Evolutionary conservation across 2,329 filamentous ascomycete species (phyloP).

Genomic region (Magnaporthiopsis rhizophila): DNA sequence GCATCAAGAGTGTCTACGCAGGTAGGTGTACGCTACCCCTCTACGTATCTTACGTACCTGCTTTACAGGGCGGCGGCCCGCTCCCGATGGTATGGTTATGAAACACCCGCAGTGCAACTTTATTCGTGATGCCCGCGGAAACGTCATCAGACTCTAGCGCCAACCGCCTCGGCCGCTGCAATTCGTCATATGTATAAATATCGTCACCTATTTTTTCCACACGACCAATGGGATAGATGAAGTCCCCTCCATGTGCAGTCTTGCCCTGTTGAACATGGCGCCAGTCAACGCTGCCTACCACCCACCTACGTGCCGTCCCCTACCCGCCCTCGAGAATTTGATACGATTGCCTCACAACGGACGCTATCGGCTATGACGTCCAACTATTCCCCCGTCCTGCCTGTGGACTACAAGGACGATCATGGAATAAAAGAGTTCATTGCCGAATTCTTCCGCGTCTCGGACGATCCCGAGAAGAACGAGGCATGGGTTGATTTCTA

Average conservation of each 20-base stretch:
- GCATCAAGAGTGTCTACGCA: background rate
- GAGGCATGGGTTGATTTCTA: constrained; percentile 37
- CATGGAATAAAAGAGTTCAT: constrained; percentile 26
- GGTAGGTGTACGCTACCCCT: too few relatives aligned
- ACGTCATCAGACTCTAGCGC: background rate
- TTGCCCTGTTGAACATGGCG: background rate
- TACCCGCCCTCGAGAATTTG: too few relatives aligned
- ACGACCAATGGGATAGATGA: background rate
- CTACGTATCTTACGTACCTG: too few relatives aligned
- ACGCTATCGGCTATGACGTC: background rate
- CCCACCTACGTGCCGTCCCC: too few relatives aligned
- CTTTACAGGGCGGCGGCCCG: background rate
- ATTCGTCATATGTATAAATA: background rate
- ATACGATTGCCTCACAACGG: background rate
- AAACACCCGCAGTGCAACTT: background rate
- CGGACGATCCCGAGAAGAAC: constrained; percentile 32
- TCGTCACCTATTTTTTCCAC: background rate
- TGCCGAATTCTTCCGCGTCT: constrained; percentile 34
- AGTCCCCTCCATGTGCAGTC: background rate
- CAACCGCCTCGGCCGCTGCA: background rate
- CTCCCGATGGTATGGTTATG: background rate
- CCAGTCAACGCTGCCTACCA: background rate
- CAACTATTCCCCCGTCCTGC: constrained; percentile 21
- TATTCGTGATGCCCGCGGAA: background rate
- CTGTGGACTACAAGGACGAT: constrained; percentile 15